A percentile compares a stretch with the other conserved stretches of the same genome.
Evolutionary conservation across 1,284 basidiomycete species (phyloP).

Genomic region (Pyrrhoderma noxium): DNA sequence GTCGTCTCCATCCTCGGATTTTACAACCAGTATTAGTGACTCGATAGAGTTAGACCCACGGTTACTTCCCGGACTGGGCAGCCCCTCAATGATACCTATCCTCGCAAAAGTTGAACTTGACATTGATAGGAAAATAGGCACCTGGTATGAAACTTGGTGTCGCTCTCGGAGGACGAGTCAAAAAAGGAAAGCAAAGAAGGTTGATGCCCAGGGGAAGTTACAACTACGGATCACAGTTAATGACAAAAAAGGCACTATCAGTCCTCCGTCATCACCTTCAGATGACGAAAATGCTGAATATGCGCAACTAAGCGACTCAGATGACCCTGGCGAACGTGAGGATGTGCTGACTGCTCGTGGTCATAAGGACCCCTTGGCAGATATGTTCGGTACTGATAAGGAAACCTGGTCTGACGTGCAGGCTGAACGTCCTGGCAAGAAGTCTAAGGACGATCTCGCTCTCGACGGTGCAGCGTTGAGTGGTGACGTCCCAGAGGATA

Average conservation of each 20-base stretch:
- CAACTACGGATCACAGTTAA: conserved; percentile 15
- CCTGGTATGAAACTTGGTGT: conserved; percentile 79
- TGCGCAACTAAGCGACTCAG: conserved; percentile 30
- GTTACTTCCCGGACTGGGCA: conserved; percentile 57
- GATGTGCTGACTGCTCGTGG: conserved; percentile 16
- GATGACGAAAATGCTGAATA: conserved; percentile 25
- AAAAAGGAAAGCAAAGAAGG: conserved; percentile 18
- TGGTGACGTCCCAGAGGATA: conserved; percentile 29
- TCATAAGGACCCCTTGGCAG: conserved; percentile 34
- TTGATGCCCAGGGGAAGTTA: conserved; percentile 23
- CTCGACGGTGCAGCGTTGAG: conserved; percentile 44
- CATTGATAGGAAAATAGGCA: conserved; percentile 58
- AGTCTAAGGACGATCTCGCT: conserved; percentile 33
- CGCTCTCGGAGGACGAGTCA: conserved; percentile 41
- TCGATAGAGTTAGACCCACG: conserved; percentile 41
- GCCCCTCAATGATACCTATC: conserved; percentile 63
- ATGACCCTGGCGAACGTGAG: conserved; percentile 21
- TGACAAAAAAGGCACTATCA: conserved; percentile 9
- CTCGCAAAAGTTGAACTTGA: conserved; percentile 87
- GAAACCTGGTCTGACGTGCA: conserved; percentile 55
- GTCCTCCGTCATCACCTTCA: conserved; percentile 3
- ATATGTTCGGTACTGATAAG: conserved; percentile 50
- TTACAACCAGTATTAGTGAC: conserved; percentile 53
- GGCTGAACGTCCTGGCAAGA: conserved; percentile 37
- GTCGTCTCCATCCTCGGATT: conserved; percentile 35